Base-by-base conservation (phyloP, 768 basidiomycete species). In the Boletus rufocinnamomeus region DNA sequence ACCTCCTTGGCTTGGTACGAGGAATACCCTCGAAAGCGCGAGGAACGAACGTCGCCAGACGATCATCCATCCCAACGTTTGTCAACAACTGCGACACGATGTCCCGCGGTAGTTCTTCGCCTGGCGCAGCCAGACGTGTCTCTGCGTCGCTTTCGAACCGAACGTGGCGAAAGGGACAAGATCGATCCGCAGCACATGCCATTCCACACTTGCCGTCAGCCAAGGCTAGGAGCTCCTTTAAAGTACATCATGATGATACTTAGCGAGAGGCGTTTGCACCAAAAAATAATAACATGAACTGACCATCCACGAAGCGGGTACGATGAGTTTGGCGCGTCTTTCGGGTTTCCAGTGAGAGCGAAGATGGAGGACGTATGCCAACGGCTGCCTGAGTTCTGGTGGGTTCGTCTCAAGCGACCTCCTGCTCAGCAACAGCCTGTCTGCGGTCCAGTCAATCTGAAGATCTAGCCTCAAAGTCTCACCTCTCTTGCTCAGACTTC, bases 251-350 rank as follows among this genome's bases (percentile, higher is more conserved):
- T 6, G 7, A 19, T 8, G 47, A 21, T 14, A 6, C 21, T 61
- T 6, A 56, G 48, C 37, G 48, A 23, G 37, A 44, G n/a, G 30
- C 37, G 17, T n/a, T 48, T 41, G 44, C 14, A 9, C 40, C 37
- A 44, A 30, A 19, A 32, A 38, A 43, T 6, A 23, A 21, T 13
- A 1, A 46, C 9, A 30, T 28, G 44, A 46, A 61, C 69, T 1
- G n/a, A 70, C 69, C 70, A 54, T 67, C 69, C 69, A 72, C 50
- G 53, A 59, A 8, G 62, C 45, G 35, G 70, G 68, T 0, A 68
- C 62, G 57, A 61, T 4, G 38, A 69, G 62, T n/a, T 63, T 62
- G 52, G 58, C 34, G 11, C 49, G 43, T 52, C 50, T 57, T 43
- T 62, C 47, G 5, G 65, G 63, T 43, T 34, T 59, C 69, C 69